phyloP scores from a whole-genome alignment of 257 asterid species.

The Solanum bukasovii region DNA sequence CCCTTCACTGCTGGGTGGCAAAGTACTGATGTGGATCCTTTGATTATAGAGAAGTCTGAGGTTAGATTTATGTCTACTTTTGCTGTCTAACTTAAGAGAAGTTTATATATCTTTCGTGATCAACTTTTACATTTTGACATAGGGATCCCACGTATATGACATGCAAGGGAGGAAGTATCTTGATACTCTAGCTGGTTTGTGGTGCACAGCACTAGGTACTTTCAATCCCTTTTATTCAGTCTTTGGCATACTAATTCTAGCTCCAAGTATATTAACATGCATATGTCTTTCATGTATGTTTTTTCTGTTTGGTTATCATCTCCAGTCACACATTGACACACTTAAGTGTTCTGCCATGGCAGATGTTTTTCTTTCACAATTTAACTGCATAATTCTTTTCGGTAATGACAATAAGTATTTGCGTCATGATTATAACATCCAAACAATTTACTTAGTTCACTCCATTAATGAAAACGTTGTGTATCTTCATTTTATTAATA shows the following conservation, averaged over 20 bases:
- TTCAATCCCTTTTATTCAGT: not conserved
- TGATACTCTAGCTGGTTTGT: slow-evolving; percentile 91
- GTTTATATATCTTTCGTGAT: not conserved
- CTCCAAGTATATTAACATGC: not conserved
- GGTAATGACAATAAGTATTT: not conserved
- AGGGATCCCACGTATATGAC: slow-evolving; percentile 91
- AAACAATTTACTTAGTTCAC: not conserved
- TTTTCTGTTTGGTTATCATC: not conserved
- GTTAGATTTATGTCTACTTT: slow-evolving; percentile 14
- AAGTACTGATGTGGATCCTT: slow-evolving; percentile 52
- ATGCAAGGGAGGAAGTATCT: slow-evolving; percentile 68
- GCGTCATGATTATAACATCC: not conserved
- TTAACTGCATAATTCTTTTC: not conserved
- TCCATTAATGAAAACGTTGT: not conserved
- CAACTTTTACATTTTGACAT: not conserved
- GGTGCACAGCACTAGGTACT: slow-evolving; percentile 89
- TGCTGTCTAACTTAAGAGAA: not conserved
- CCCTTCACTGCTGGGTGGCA: slow-evolving; percentile 98
- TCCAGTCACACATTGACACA: not conserved
- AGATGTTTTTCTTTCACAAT: not conserved
- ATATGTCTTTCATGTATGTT: not conserved
- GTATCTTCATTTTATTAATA: not conserved
- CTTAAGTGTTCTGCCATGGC: not conserved
- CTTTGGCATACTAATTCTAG: not conserved
- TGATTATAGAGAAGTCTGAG: slow-evolving; percentile 85